Conservation (phyloP, 129 eudicot genomes). For the Lactuca saligna region DNA sequence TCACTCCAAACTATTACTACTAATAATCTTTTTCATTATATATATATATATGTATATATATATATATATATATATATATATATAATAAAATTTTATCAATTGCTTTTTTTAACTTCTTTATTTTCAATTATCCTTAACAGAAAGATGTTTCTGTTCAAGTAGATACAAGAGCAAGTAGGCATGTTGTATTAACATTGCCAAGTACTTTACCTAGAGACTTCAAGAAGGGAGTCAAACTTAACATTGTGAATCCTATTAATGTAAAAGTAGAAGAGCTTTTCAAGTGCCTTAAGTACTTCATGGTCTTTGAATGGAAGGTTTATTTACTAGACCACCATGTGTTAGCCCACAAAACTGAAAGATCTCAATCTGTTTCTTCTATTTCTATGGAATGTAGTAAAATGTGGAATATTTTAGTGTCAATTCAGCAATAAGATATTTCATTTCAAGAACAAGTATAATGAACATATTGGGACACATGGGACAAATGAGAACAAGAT, state of each 20-base stretch:
- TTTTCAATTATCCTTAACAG: conserved; percentile 32
- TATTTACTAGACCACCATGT: conserved; percentile 49
- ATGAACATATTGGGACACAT: conserved; percentile 62
- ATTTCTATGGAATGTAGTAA: conserved; percentile 47
- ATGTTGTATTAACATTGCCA: conserved; percentile 24
- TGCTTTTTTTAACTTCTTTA: not conserved
- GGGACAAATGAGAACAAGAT: conserved; percentile 37
- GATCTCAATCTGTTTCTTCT: conserved; percentile 33
- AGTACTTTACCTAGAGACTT: conserved; percentile 26
- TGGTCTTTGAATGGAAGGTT: conserved; percentile 47
- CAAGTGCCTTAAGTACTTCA: conserved; percentile 55
- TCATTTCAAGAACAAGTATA: conserved; percentile 44
- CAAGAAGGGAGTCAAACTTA: conserved; percentile 28
- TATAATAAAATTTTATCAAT: not conserved
- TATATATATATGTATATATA: too few relatives aligned
- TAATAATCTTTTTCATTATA: too few relatives aligned
- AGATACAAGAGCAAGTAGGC: conserved; percentile 20
- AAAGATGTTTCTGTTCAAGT: conserved; percentile 30
- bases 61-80: not conserved
- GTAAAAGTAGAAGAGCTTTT: conserved; percentile 34
- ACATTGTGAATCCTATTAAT: conserved; percentile 21
- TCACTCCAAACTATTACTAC: too few relatives aligned
- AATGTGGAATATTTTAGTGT: conserved; percentile 63
- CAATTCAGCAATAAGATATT: conserved; percentile 56
- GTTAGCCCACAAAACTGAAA: conserved; percentile 47